Conservation (phyloP, 345 rosid species). For the Populus nigra region DNA sequence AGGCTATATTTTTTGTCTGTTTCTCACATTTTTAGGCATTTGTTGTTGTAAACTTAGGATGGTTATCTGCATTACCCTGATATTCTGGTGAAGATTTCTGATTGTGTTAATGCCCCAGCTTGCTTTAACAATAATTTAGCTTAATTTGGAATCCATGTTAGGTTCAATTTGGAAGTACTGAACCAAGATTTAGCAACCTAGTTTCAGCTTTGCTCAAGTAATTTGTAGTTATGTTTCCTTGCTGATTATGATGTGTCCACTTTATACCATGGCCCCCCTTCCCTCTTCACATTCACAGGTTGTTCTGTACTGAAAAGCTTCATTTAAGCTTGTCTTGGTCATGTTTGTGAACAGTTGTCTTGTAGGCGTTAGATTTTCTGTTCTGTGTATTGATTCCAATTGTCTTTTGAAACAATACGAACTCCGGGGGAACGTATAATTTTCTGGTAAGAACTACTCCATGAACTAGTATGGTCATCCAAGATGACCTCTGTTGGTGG, state of each 20-base stretch:
- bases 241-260: neutral
- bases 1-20: neutral
- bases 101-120: neutral
- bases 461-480: neutral
- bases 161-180: neutral
- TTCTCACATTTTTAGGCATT: neutral
- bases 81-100: neutral
- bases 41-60: neutral
- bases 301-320: neutral
- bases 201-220: neutral
- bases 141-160: neutral
- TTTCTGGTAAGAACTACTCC: neutral
- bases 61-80: neutral
- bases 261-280: neutral
- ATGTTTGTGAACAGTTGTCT: neutral
- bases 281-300: neutral
- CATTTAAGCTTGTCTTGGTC: neutral
- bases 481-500: neutral
- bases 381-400: neutral
- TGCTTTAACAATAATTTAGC: neutral
- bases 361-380: neutral
- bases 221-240: neutral
- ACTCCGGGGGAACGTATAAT: neutral
- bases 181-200: neutral
- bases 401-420: no score